phyloP scores from a whole-genome alignment of 129 eudicot species.

The Saussurea involucrata region DNA sequence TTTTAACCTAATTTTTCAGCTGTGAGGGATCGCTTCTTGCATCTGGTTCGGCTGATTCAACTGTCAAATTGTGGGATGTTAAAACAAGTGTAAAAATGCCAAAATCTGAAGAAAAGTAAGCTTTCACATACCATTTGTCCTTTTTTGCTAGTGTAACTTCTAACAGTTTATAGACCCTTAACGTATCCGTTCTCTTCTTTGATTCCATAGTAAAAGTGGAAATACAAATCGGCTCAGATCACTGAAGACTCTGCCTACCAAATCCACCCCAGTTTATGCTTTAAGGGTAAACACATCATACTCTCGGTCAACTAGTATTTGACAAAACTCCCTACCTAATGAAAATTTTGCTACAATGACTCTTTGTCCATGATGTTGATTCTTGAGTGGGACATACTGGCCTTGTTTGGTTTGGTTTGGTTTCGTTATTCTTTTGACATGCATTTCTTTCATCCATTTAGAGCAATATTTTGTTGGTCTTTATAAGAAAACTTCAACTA shows the following conservation, averaged over 20 bases:
- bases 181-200: neutral
- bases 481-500: neutral
- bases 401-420: neutral
- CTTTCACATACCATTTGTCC: neutral
- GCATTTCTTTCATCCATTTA: neutral
- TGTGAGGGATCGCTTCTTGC: conserved; percentile 99
- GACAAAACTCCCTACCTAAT: neutral
- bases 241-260: conserved; percentile 85
- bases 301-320: neutral
- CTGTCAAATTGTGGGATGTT: conserved; percentile 96
- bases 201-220: conserved; percentile 57
- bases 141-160: neutral
- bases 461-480: neutral
- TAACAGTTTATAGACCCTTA: neutral
- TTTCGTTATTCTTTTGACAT: too few relatives aligned
- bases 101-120: conserved; percentile 74
- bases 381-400: neutral
- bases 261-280: conserved; percentile 89
- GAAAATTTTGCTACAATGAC: neutral
- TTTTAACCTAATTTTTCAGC: conserved; percentile 37
- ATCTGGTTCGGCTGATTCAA: conserved; percentile 98
- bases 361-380: neutral
- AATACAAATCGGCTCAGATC: conserved; percentile 81
- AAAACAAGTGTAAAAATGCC: conserved; percentile 62
- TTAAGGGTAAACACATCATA: conserved; percentile 47